Percentiles rank a stretch among this genome's conserved stretches.
Conservation (phyloP, 257 asterid genomes). For the Verbascum thapsus region DNA sequence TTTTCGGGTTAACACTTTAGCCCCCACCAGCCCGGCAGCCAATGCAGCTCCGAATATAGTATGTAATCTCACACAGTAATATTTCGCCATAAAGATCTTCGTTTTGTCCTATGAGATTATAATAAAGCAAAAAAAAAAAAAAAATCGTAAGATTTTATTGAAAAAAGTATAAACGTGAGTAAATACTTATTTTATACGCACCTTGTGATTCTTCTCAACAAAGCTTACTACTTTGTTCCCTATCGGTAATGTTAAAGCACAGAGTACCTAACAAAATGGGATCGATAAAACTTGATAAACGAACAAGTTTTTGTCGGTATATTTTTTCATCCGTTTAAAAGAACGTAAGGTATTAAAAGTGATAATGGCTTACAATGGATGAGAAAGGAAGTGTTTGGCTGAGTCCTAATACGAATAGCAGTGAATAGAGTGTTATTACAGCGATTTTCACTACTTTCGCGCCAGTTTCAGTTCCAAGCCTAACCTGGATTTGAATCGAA, state of each 20-base stretch:
- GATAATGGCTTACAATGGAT: constrained; percentile 51
- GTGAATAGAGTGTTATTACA: constrained; percentile 52
- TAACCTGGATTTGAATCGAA: constrained; percentile 49
- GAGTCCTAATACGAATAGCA: constrained; percentile 57
- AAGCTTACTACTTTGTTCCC: constrained; percentile 56
- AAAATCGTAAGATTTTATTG: not conserved
- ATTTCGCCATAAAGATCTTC: constrained; percentile 77
- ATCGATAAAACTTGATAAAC: not conserved
- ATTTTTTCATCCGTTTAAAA: too few relatives aligned
- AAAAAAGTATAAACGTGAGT: not conserved
- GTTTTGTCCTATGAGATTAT: constrained; percentile 48
- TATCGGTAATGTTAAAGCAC: constrained; percentile 66
- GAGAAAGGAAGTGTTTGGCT: constrained; percentile 63
- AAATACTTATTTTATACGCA: constrained; percentile 33
- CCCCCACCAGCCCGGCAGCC: constrained; percentile 70
- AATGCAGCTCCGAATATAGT: constrained; percentile 64
- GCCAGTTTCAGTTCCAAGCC: constrained; percentile 72
- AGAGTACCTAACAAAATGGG: constrained; percentile 45
- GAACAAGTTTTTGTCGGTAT: not conserved
- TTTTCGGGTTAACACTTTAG: constrained; percentile 50
- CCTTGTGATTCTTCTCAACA: constrained; percentile 64
- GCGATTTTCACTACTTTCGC: constrained; percentile 60
- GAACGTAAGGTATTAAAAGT: not conserved
- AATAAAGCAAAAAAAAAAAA: not conserved
- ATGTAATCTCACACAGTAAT: constrained; percentile 80